A percentile compares a stretch with the other conserved stretches of the same genome.
These are phyloP conservation scores for Globisporangium yorkense DNA, from an alignment of 352 stramenopile genomes.

Conservation along the genomic window DNA sequence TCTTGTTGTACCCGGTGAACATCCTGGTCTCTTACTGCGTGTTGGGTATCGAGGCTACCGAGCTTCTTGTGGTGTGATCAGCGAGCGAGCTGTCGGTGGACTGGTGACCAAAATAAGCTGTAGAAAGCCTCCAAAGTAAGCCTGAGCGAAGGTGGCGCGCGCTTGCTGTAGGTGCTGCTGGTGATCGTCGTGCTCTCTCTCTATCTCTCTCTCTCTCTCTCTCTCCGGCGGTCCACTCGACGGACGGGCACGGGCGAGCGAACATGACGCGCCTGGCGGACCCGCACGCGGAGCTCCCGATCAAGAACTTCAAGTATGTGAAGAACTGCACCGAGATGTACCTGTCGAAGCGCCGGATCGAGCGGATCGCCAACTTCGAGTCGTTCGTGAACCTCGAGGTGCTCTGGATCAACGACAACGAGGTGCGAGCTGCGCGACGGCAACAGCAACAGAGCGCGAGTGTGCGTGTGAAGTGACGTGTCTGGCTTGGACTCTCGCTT, in stretches of 20 bases:
- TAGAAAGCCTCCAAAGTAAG: no score
- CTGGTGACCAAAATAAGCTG: no score
- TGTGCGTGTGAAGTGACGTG: not conserved
- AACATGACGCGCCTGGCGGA: conserved; percentile 37
- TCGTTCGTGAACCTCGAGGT: conserved; percentile 86
- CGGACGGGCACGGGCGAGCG: not conserved
- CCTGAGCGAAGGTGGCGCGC: no score
- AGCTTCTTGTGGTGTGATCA: not conserved
- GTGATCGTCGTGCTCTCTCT: no score
- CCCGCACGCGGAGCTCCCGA: conserved; percentile 69
- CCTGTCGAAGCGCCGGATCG: conserved; percentile 69
- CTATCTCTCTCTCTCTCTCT: no score
- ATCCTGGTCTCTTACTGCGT: conserved; percentile 12
- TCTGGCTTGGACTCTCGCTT: not conserved
- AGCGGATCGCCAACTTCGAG: conserved; percentile 79
- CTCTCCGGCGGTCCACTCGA: no score
- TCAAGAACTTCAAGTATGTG: conserved; percentile 89
- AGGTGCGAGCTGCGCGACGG: conserved; percentile 19
- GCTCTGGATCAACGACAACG: conserved; percentile 88
- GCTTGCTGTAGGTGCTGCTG: no score
- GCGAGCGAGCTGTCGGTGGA: no score
- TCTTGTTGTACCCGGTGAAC: conserved; percentile 77
- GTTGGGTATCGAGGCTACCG: not conserved
- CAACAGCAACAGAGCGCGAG: not conserved
- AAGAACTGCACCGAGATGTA: conserved; percentile 88